Conservation (phyloP, 768 basidiomycete genomes). For the Termitomyces sp. region DNA sequence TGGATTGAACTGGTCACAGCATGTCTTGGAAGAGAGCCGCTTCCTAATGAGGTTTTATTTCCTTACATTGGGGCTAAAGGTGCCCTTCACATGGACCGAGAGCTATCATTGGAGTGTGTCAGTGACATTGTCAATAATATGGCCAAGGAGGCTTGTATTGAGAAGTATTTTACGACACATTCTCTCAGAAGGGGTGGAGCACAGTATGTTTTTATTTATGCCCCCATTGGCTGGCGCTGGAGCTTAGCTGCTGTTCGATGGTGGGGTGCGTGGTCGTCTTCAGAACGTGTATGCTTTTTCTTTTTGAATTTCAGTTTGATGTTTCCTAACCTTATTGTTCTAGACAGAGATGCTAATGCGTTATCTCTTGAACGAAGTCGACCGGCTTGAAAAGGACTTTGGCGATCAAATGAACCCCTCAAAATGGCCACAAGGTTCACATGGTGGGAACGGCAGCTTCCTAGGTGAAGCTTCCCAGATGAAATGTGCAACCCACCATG, state of each 20-base stretch:
- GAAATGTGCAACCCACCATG: too few relatives aligned
- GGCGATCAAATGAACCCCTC: too few relatives aligned
- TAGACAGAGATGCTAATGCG: too few relatives aligned
- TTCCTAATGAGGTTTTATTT: neutral
- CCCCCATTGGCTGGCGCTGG: neutral
- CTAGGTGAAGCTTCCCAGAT: too few relatives aligned
- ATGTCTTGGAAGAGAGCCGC: neutral
- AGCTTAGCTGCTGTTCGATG: neutral
- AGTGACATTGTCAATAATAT: neutral
- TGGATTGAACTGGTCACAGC: neutral
- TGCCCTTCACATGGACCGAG: neutral
- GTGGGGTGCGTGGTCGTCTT: conserved; percentile 7
- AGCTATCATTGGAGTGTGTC: neutral
- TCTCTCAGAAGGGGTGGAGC: conserved; percentile 1
- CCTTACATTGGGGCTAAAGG: neutral
- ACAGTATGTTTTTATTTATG: neutral
- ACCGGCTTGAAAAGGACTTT: too few relatives aligned
- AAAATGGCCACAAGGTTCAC: too few relatives aligned
- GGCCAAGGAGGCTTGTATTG: neutral
- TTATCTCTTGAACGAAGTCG: too few relatives aligned
- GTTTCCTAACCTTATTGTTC: too few relatives aligned
- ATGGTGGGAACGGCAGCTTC: too few relatives aligned
- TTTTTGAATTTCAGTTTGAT: too few relatives aligned
- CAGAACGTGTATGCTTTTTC: too few relatives aligned
- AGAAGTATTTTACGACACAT: neutral